Conservation (phyloP, 2,329 filamentous ascomycete genomes). For the Aureobasidium sp. region DNA sequence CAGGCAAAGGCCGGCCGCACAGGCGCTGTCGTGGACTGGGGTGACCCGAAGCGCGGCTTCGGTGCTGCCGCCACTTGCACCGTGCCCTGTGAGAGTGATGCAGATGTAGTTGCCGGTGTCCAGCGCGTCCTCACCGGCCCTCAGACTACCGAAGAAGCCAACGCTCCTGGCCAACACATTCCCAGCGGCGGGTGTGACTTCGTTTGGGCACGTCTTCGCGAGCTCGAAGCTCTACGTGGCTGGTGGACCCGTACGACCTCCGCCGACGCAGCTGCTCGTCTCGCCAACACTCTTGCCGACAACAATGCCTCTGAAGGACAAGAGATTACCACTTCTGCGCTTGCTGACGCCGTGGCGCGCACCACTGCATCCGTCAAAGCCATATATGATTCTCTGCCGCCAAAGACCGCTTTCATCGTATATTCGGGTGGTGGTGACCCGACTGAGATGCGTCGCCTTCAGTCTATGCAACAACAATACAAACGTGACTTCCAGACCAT, state of each 20-base stretch:
- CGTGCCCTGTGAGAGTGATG: constrained; percentile 52
- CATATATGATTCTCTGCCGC: constrained; percentile 51
- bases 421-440: constrained; percentile 60
- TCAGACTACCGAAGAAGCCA: neutral
- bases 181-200: constrained; percentile 52
- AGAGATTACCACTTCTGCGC: constrained; percentile 20
- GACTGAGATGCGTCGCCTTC: constrained; percentile 48
- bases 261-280: constrained; percentile 31
- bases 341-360: constrained; percentile 42
- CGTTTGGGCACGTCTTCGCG: constrained; percentile 55
- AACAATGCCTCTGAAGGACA: neutral
- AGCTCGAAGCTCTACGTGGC: constrained; percentile 53
- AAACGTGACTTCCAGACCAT: constrained; percentile 51
- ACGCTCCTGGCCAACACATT: constrained; percentile 28
- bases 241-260: constrained; percentile 52
- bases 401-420: constrained; percentile 54
- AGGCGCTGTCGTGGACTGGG: constrained; percentile 83
- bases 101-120: constrained; percentile 51
- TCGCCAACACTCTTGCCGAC: constrained; percentile 7
- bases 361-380: constrained; percentile 46
- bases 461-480: constrained; percentile 49
- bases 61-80: constrained; percentile 50
- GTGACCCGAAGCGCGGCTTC: constrained; percentile 61
- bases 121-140: constrained; percentile 44
- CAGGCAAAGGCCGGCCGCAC: constrained; percentile 40